A percentile compares a stretch with the other conserved stretches of the same genome.
These are phyloP conservation scores for Euphorbia peplus DNA, from an alignment of 345 rosid genomes.

Conservation along the genomic window DNA sequence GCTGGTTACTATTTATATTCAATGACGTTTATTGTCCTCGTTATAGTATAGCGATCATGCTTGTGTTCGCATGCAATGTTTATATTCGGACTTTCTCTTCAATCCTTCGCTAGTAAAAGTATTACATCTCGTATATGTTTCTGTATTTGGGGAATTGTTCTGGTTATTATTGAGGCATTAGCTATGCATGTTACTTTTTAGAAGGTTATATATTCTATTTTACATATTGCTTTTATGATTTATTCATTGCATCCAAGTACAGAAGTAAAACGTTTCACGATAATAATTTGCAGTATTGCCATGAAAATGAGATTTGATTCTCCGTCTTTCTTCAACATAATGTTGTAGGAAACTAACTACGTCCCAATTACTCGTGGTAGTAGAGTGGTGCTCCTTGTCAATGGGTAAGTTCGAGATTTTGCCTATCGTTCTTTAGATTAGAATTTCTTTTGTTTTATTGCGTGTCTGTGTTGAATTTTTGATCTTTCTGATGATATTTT, in stretches of 20 bases:
- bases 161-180: background rate
- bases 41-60: background rate
- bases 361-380: constrained; percentile 89
- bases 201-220: background rate
- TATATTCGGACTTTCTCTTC: background rate
- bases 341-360: constrained; percentile 85
- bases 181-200: background rate
- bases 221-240: background rate
- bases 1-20: background rate
- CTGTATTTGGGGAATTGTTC: background rate
- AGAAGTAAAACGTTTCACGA: background rate
- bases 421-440: no score
- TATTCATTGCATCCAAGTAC: background rate
- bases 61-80: background rate
- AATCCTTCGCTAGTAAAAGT: background rate
- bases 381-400: constrained; percentile 91
- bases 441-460: background rate
- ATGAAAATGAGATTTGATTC: background rate
- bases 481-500: background rate
- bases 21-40: background rate
- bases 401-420: constrained; percentile 59
- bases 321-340: background rate
- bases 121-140: background rate
- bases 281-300: background rate
- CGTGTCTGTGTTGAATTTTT: background rate